A percentile compares a stretch with the other conserved stretches of the same genome.
Evolutionary conservation across 1,284 basidiomycete species (phyloP).

Genomic region (Laetiporus sulphureus): DNA sequence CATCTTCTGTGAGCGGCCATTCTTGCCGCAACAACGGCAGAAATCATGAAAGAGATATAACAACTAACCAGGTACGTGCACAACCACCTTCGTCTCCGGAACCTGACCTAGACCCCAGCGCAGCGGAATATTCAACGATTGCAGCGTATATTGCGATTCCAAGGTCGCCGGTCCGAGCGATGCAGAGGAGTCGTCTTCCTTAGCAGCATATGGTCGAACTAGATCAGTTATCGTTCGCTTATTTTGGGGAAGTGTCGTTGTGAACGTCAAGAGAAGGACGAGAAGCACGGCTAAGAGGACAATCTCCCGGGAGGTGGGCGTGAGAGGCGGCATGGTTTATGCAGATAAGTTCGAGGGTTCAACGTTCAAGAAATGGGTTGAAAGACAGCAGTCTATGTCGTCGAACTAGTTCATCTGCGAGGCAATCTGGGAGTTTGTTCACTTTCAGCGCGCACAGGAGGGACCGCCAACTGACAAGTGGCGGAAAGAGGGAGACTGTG

Average conservation of each 20-base stretch:
- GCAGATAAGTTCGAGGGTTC: too few relatives aligned
- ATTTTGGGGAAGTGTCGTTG: slow-evolving; percentile 17
- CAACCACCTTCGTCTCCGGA: slow-evolving; percentile 51
- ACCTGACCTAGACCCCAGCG: slow-evolving; percentile 32
- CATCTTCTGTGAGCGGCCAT: too few relatives aligned
- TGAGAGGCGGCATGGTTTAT: slow-evolving; percentile 22
- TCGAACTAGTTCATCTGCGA: too few relatives aligned
- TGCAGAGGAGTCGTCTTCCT: slow-evolving; percentile 14
- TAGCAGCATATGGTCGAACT: slow-evolving; percentile 10
- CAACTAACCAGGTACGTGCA: slow-evolving; percentile 53
- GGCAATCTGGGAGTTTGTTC: too few relatives aligned
- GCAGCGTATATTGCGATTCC: slow-evolving; percentile 23
- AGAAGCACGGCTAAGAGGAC: slow-evolving; percentile 42
- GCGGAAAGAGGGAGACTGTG: too few relatives aligned
- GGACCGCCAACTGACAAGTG: too few relatives aligned
- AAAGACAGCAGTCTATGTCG: too few relatives aligned
- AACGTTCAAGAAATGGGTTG: too few relatives aligned
- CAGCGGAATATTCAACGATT: slow-evolving; percentile 21
- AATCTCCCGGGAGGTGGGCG: slow-evolving; percentile 38
- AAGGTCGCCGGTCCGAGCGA: slow-evolving; percentile 15
- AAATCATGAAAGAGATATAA: background rate
- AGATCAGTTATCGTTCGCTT: slow-evolving; percentile 16
- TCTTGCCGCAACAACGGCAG: background rate
- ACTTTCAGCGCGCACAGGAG: too few relatives aligned
- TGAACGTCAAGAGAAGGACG: slow-evolving; percentile 37